A percentile compares a stretch with the other conserved stretches of the same genome.
Conservation (phyloP, 2,329 filamentous ascomycete genomes). For the Diaporthe sp. region DNA sequence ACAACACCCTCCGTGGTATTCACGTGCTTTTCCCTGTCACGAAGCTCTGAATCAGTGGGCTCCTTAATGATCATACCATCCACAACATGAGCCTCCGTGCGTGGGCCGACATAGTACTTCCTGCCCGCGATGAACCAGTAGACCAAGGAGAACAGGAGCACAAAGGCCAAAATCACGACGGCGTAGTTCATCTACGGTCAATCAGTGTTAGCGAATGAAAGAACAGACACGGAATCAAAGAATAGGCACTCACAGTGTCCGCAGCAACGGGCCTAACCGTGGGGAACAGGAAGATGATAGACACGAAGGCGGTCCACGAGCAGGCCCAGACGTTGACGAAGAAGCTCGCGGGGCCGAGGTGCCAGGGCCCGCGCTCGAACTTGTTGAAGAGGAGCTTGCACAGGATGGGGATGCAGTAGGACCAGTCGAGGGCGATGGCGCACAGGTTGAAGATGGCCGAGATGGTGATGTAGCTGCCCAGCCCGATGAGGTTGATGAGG, state of each 20-base stretch:
- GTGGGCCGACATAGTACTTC: slow-evolving; percentile 63
- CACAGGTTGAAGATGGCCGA: slow-evolving; percentile 67
- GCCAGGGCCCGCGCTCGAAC: slow-evolving; percentile 66
- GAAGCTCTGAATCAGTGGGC: slow-evolving; percentile 37
- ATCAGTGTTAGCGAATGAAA: background rate
- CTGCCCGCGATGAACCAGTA: slow-evolving; percentile 62
- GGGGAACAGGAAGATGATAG: slow-evolving; percentile 67
- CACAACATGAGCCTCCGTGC: slow-evolving; percentile 47
- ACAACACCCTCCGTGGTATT: slow-evolving; percentile 9
- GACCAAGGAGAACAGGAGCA: slow-evolving; percentile 56
- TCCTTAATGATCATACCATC: slow-evolving; percentile 45
- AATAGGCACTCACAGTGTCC: slow-evolving; percentile 53
- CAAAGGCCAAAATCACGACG: slow-evolving; percentile 61
- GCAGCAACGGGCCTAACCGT: slow-evolving; percentile 60
- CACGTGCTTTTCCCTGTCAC: slow-evolving; percentile 43
- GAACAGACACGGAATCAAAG: background rate
- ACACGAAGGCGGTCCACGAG: slow-evolving; percentile 66
- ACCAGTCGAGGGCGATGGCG: slow-evolving; percentile 68
- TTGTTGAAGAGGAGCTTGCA: slow-evolving; percentile 64
- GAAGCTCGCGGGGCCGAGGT: slow-evolving; percentile 58
- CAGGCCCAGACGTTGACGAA: slow-evolving; percentile 63
- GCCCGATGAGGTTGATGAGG: slow-evolving; percentile 70
- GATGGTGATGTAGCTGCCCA: slow-evolving; percentile 68
- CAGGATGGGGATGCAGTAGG: slow-evolving; percentile 68
- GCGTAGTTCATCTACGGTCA: slow-evolving; percentile 66